These are phyloP conservation scores for Erucastrum elatum DNA, from an alignment of 345 rosid species.

Conservation along the genomic window DNA sequence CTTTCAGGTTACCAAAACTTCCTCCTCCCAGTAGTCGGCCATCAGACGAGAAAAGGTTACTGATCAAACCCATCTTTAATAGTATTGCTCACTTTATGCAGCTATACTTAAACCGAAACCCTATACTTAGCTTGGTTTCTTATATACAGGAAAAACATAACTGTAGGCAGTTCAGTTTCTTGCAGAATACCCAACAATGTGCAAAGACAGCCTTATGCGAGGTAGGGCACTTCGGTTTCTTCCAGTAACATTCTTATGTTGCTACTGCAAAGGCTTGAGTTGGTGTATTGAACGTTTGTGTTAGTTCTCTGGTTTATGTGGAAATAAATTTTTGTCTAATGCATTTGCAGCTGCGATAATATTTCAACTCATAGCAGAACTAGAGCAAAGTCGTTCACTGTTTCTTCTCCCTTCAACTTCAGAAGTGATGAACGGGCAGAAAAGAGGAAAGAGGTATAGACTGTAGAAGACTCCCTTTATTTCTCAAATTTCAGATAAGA, in stretches of 20 bases:
- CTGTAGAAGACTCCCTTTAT: not conserved
- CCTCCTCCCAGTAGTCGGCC: conserved; percentile 43
- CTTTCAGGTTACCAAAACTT: conserved; percentile 39
- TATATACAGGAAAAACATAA: conserved; percentile 43
- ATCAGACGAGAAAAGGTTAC: conserved; percentile 57
- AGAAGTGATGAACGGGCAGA: conserved; percentile 83
- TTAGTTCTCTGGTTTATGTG: conserved; percentile 10
- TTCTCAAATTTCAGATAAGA: not conserved
- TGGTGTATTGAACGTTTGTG: not conserved
- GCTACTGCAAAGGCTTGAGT: not conserved
- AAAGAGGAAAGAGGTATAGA: conserved; percentile 80
- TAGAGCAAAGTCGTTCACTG: conserved; percentile 47
- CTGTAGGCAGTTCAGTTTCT: conserved; percentile 43
- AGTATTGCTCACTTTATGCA: not conserved
- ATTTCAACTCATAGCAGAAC: conserved; percentile 44
- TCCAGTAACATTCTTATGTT: too few relatives aligned
- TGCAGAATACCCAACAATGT: conserved; percentile 39
- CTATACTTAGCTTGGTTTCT: conserved; percentile 17
- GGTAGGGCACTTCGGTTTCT: conserved; percentile 37
- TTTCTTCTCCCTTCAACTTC: conserved; percentile 64
- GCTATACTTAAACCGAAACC: not conserved
- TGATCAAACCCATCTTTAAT: not conserved
- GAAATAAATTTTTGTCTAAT: conserved; percentile 6
- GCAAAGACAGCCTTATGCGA: conserved; percentile 34
- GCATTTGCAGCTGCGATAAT: conserved; percentile 45